Evolutionary conservation across 164 flowering plant genomes (phyloP), one percentile per base, ranked within the genome.

Genomic region (Liquidambar formosana): DNA sequence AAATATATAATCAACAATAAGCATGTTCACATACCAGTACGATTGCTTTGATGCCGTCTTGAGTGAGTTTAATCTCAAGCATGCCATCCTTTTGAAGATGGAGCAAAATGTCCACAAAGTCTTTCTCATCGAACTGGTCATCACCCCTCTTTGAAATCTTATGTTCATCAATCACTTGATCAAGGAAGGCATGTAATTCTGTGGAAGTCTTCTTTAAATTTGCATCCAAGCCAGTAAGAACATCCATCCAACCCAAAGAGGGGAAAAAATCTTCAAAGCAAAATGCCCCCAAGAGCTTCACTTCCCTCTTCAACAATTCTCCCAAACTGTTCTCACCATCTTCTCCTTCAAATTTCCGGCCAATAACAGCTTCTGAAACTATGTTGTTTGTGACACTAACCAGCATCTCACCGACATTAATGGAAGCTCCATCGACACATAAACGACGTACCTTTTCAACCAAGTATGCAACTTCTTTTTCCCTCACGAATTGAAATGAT

Each of bases 131-230:
- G 14, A 5, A 5, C 1, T 23, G 60, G 0, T 22, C 19, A 8
- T 26, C 38, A 0, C 23, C 45, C 2, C 25, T 33, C 1, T 28
- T 52, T 1, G 12, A 47, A 22, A 18, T 56, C 28, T n/a, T 19
- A 28, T 76, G 81, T 15, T 73, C 77, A 27, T 76, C 75, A 15
- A 82, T 73, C 0, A 73, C 62, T 38, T 63, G 65, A 65, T 72
- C 74, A 13, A 72, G 60, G 15, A 75, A 57, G 10, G 15, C 58
- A 52, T 66, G 57, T 8, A 70, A 28, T 22, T 2, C 59, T 27
- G 10, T 21, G 10, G 28, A 62, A 13, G 53, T 56, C 25, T 28
- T 43, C 44, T 58, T 77, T 54, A 61, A 19, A 16, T 62, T 61
- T 23, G 64, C 44, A 51, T 21, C 9, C 5, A 64, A 25, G 0